Conservation (phyloP, 345 rosid species). For the Sisymbrium altissimum region DNA sequence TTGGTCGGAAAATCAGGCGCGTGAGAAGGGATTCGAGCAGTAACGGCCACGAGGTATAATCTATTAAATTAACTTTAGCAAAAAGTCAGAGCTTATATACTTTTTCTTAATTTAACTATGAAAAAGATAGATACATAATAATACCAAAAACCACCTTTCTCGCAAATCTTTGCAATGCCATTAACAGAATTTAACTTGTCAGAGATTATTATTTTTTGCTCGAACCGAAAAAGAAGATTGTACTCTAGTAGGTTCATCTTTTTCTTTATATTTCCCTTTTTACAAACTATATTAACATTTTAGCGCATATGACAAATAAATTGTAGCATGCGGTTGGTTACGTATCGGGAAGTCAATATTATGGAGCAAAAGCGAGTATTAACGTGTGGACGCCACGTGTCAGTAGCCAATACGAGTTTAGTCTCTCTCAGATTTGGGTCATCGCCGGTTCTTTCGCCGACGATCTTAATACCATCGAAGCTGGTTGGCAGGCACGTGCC, state of each 20-base stretch:
- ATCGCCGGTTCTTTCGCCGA: conserved; percentile 92
- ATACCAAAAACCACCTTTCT: conserved; percentile 31
- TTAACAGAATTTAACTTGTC: conserved; percentile 38
- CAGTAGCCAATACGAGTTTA: conserved; percentile 77
- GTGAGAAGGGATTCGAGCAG: conserved; percentile 76
- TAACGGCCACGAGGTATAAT: conserved; percentile 86
- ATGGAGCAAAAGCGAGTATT: conserved; percentile 94
- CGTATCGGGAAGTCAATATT: conserved; percentile 79
- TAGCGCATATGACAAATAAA: not conserved
- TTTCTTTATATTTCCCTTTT: not conserved
- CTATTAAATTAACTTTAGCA: not conserved
- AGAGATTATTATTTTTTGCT: conserved; percentile 18
- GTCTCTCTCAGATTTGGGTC: conserved; percentile 94
- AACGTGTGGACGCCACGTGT: conserved; percentile 97
- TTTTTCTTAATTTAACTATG: conserved; percentile 41
- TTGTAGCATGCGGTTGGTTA: conserved; percentile 96
- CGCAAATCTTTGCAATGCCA: conserved; percentile 64
- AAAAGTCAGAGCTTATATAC: conserved; percentile 25
- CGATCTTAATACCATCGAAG: conserved; percentile 98
- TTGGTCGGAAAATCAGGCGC: conserved; percentile 71
- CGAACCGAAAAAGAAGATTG: conserved; percentile 55
- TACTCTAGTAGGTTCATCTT: not conserved
- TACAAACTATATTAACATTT: conserved; percentile 5
- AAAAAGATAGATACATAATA: conserved; percentile 36
- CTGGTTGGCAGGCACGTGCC: conserved; percentile 93